Percentiles rank a stretch among this genome's conserved stretches.
These are phyloP conservation scores for Xylaria sp. DNA, from an alignment of 2,329 filamentous ascomycete genomes.

Conservation along the genomic window DNA sequence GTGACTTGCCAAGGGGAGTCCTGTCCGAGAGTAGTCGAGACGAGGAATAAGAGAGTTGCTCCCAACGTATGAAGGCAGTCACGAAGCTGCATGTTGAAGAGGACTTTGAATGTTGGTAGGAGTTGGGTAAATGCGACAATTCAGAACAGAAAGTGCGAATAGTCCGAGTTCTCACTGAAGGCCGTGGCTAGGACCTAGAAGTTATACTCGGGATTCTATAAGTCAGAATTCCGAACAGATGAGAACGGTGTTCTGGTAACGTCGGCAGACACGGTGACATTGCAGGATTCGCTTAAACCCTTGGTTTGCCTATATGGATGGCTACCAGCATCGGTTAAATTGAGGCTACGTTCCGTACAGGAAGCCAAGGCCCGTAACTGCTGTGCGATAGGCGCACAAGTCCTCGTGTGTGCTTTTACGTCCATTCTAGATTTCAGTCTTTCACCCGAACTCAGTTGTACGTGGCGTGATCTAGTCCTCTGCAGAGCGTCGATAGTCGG, in stretches of 20 bases:
- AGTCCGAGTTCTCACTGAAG: background rate
- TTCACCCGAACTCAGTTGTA: background rate
- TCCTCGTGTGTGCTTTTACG: background rate
- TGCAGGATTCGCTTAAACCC: slow-evolving; percentile 11
- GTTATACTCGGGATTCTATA: background rate
- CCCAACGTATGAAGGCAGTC: slow-evolving; percentile 8
- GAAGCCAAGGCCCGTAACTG: slow-evolving; percentile 29
- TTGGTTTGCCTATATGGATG: background rate
- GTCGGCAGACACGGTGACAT: slow-evolving; percentile 8
- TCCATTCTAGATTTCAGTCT: background rate
- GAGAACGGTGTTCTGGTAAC: background rate
- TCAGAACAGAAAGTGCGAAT: background rate
- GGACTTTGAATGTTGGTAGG: background rate
- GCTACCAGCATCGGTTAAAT: slow-evolving; percentile 13
- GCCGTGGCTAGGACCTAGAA: background rate
- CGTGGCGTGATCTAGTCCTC: slow-evolving; percentile 25
- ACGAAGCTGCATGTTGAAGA: slow-evolving; percentile 17
- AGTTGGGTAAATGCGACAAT: background rate
- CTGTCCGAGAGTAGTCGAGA: slow-evolving; percentile 2
- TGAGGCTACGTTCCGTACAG: slow-evolving; percentile 6
- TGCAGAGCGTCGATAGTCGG: slow-evolving; percentile 17
- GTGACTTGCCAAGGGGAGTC: slow-evolving; percentile 46
- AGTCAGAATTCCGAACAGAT: background rate
- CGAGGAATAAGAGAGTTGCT: slow-evolving; percentile 11
- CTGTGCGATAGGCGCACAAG: background rate